Percentiles rank a stretch among this genome's conserved stretches.
phyloP scores from a whole-genome alignment of 345 rosid genomes.

The Eucalyptus victrix region DNA sequence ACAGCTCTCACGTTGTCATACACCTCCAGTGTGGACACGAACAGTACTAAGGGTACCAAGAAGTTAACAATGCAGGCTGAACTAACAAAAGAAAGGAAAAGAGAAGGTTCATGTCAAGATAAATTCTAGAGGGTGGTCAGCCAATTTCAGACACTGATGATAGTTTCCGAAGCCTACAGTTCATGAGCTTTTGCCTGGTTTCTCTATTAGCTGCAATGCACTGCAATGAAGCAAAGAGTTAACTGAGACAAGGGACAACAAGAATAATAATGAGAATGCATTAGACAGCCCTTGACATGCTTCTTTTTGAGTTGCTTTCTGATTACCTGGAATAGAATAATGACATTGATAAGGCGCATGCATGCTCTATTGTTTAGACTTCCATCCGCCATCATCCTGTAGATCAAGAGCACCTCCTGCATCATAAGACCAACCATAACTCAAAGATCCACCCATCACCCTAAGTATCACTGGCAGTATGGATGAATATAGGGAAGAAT shows the following conservation, averaged over 20 bases:
- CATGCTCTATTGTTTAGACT: not conserved
- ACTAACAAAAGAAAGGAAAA: not conserved
- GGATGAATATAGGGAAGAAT: not conserved
- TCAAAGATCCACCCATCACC: not conserved
- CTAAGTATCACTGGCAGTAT: not conserved
- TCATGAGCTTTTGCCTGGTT: not conserved
- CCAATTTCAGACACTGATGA: not conserved
- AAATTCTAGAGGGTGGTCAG: not conserved
- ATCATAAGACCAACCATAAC: not conserved
- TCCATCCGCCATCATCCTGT: not conserved
- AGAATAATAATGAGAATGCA: not conserved
- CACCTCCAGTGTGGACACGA: not conserved
- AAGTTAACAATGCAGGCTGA: not conserved
- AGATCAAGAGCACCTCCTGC: not conserved
- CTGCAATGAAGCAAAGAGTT: not conserved
- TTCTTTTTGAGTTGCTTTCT: not conserved
- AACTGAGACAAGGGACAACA: not conserved
- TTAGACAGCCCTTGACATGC: not conserved
- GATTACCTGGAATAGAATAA: not conserved
- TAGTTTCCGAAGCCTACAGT: not conserved
- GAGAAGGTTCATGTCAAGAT: not conserved
- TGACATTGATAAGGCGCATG: conserved; percentile 4
- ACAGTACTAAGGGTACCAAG: not conserved
- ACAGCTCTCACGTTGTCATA: not conserved
- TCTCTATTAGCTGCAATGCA: not conserved